phyloP scores from a whole-genome alignment of 2,329 filamentous ascomycete genomes.

The Colletotrichum sp. region DNA sequence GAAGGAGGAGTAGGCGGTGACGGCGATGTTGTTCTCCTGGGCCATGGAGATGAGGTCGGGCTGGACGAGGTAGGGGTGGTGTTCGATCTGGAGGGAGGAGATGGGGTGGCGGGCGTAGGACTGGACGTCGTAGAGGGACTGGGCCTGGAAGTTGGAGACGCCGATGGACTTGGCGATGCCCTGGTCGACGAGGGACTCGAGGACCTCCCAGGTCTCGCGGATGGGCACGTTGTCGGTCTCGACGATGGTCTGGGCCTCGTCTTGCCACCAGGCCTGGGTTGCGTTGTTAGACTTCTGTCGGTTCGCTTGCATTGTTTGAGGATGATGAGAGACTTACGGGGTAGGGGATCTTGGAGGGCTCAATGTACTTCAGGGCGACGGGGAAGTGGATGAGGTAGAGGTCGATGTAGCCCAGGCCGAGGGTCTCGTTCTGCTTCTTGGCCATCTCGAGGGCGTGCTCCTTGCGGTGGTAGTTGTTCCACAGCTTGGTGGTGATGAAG shows the following conservation, averaged over 20 bases:
- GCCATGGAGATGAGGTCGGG: constrained; percentile 59
- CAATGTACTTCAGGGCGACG: constrained; percentile 47
- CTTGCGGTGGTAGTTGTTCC: constrained; percentile 76
- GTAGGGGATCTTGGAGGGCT: constrained; percentile 41
- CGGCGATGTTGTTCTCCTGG: constrained; percentile 58
- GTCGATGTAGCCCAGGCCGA: constrained; percentile 71
- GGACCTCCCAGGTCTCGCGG: constrained; percentile 65
- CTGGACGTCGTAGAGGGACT: constrained; percentile 64
- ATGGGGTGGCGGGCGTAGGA: constrained; percentile 60
- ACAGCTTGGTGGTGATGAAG: constrained; percentile 86
- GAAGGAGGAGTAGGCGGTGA: constrained; percentile 72
- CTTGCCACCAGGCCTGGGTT: constrained; percentile 33
- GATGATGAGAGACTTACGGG: constrained; percentile 27
- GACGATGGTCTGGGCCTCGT: constrained; percentile 48
- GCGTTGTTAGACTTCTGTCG: background rate
- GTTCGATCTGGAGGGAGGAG: constrained; percentile 69
- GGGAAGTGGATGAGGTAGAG: constrained; percentile 73
- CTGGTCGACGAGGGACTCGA: constrained; percentile 57
- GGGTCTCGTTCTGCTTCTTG: constrained; percentile 63
- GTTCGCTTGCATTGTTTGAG: rapidly evolving
- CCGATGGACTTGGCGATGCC: constrained; percentile 63
- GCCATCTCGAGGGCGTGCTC: constrained; percentile 67
- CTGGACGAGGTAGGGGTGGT: constrained; percentile 72
- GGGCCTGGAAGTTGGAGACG: constrained; percentile 64
- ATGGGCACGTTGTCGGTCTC: constrained; percentile 34